These are phyloP conservation scores for Neurospora crassa DNA, from an alignment of 2,329 filamentous ascomycete species.

Conservation along the genomic window DNA sequence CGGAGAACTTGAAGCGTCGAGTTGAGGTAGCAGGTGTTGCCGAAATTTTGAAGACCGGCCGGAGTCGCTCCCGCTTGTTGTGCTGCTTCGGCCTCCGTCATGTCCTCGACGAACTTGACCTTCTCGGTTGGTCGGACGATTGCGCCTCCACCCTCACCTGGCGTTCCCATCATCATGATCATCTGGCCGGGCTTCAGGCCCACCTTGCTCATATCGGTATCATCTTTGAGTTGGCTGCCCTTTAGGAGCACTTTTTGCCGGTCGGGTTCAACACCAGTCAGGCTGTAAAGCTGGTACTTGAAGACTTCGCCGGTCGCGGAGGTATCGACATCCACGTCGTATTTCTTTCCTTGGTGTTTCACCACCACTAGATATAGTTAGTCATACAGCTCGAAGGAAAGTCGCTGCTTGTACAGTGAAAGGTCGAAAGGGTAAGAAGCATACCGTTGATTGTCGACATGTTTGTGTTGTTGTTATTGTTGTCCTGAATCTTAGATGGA, in stretches of 20 bases:
- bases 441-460: slow-evolving; percentile 16
- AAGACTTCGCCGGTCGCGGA: slow-evolving; percentile 80
- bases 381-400: background rate
- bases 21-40: slow-evolving; percentile 98
- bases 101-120: slow-evolving; percentile 89
- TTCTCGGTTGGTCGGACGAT: slow-evolving; percentile 68
- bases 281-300: slow-evolving; percentile 89
- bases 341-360: slow-evolving; percentile 91
- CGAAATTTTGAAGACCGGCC: slow-evolving; percentile 80
- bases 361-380: slow-evolving; percentile 58
- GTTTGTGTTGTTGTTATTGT: background rate
- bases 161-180: slow-evolving; percentile 96
- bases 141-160: slow-evolving; percentile 52
- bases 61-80: slow-evolving; percentile 76
- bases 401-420: background rate
- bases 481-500: background rate
- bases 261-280: slow-evolving; percentile 92
- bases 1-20: slow-evolving; percentile 89
- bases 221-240: slow-evolving; percentile 90
- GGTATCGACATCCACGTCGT: slow-evolving; percentile 86
- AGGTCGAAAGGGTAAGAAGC: background rate
- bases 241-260: slow-evolving; percentile 95
- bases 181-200: slow-evolving; percentile 76
- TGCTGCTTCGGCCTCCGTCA: slow-evolving; percentile 89
- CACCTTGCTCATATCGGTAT: slow-evolving; percentile 75